A percentile compares a stretch with the other conserved stretches of the same genome.
These are phyloP conservation scores for Mucor piriformis DNA, from an alignment of 371 early-diverging fungal genomes.

Conservation along the genomic window DNA sequence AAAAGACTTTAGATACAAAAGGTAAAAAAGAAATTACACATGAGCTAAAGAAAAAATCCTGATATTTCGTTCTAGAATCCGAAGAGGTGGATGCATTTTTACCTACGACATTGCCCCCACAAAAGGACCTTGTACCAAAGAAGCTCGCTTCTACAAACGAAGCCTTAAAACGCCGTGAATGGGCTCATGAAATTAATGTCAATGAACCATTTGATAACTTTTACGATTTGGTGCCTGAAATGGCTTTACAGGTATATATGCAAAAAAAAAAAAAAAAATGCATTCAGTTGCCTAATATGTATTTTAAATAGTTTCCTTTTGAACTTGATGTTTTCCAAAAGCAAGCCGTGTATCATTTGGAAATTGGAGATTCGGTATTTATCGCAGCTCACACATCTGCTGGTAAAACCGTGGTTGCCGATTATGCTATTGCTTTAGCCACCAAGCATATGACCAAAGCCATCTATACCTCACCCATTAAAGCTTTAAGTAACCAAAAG, in stretches of 20 bases:
- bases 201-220: constrained; percentile 85
- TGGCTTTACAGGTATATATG: constrained; percentile 68
- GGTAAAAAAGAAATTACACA: constrained; percentile 16
- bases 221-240: constrained; percentile 78
- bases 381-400: constrained; percentile 99
- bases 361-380: constrained; percentile 95
- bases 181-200: constrained; percentile 94
- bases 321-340: constrained; percentile 99
- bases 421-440: constrained; percentile 97
- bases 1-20: background rate
- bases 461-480: constrained; percentile 99
- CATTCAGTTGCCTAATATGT: too few species aligned
- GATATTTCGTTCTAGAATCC: too few species aligned
- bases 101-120: constrained; percentile 29
- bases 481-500: constrained; percentile 99
- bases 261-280: too few species aligned
- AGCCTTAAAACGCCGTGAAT: constrained; percentile 63
- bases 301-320: constrained; percentile 78
- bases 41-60: background rate
- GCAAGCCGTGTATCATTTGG: constrained; percentile 95
- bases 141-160: constrained; percentile 38
- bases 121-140: constrained; percentile 25
- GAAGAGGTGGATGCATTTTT: constrained; percentile 47
- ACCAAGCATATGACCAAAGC: constrained; percentile 95
- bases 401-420: constrained; percentile 99